phyloP scores from a whole-genome alignment of 1,139 yeast species.

The Geotrichum histeridarum region DNA sequence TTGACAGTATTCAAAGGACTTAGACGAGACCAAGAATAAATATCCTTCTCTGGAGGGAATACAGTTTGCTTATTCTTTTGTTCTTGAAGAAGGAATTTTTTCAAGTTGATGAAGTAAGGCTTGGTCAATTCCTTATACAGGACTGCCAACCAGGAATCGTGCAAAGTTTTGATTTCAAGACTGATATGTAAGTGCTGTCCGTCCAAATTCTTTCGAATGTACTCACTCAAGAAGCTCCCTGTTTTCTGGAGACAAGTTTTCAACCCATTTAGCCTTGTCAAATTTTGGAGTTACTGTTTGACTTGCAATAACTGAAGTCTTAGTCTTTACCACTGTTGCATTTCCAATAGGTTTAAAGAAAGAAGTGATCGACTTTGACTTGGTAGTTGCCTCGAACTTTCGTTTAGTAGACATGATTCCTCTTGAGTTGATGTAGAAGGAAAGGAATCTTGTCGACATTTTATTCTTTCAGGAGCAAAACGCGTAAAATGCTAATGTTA shows the following conservation, averaged over 20 bases:
- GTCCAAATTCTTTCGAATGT: background rate
- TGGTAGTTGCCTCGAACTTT: slow-evolving; percentile 8
- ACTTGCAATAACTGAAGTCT: background rate
- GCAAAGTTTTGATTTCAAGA: slow-evolving; percentile 66
- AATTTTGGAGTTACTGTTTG: slow-evolving; percentile 31
- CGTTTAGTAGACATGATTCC: slow-evolving; percentile 15
- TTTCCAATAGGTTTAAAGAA: slow-evolving; percentile 14
- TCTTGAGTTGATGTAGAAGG: background rate
- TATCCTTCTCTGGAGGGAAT: slow-evolving; percentile 71
- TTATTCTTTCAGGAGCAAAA: background rate
- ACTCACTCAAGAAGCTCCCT: slow-evolving; percentile 45
- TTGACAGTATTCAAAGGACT: slow-evolving; percentile 73
- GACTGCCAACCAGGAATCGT: slow-evolving; percentile 70
- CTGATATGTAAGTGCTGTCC: slow-evolving; percentile 21
- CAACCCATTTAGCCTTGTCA: slow-evolving; percentile 53
- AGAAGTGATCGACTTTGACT: slow-evolving; percentile 15
- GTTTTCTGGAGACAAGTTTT: slow-evolving; percentile 50
- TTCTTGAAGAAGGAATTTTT: slow-evolving; percentile 49
- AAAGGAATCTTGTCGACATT: background rate
- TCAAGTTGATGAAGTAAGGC: slow-evolving; percentile 76
- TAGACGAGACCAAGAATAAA: slow-evolving; percentile 90
- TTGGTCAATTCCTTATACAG: slow-evolving; percentile 70
- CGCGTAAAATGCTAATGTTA: background rate
- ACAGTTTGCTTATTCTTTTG: slow-evolving; percentile 42
- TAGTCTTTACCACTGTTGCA: slow-evolving; percentile 11